Conservation (phyloP, 2,329 filamentous ascomycete species). For the Bertia moriformis region DNA sequence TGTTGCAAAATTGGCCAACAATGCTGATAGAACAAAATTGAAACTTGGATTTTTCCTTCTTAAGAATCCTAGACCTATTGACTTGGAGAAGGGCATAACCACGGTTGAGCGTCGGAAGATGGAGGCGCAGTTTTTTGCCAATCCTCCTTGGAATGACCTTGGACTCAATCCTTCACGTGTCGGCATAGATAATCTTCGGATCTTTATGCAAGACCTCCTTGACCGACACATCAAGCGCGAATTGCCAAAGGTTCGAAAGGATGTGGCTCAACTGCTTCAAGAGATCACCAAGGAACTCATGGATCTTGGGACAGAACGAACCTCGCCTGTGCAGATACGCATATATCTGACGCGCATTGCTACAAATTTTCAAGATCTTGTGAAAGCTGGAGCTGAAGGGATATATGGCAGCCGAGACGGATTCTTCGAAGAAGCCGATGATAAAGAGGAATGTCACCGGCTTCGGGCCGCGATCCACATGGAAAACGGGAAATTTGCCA, state of each 20-base stretch:
- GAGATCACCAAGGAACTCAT: slow-evolving; percentile 4
- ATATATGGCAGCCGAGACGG: slow-evolving; percentile 6
- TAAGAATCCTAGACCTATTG: slow-evolving; percentile 18
- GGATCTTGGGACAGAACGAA: slow-evolving; percentile 6
- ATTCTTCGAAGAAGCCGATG: slow-evolving; percentile 3
- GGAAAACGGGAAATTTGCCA: slow-evolving; percentile 9
- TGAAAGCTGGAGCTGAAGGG: slow-evolving; percentile 10
- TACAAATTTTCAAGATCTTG: slow-evolving; percentile 9
- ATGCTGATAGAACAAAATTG: slow-evolving; percentile 22
- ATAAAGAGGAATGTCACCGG: slow-evolving; percentile 6
- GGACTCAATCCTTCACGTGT: slow-evolving; percentile 7
- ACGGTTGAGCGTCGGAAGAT: slow-evolving; percentile 15
- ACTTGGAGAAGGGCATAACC: slow-evolving; percentile 16
- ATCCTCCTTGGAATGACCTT: slow-evolving; percentile 16
- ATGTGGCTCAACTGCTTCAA: slow-evolving; percentile 7
- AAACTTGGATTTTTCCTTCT: slow-evolving; percentile 19
- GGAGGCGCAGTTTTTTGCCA: slow-evolving; percentile 24
- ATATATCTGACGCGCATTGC: slow-evolving; percentile 8
- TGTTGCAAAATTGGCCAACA: slow-evolving; percentile 12
- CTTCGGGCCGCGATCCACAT: slow-evolving; percentile 12
- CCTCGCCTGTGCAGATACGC: slow-evolving; percentile 7
- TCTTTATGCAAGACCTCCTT: slow-evolving; percentile 10
- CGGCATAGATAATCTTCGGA: slow-evolving; percentile 6
- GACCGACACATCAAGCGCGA: slow-evolving; percentile 13
- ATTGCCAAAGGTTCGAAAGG: slow-evolving; percentile 10